Conservation (phyloP, 192 early-diverging fungal species). For the Coemansia sp. region DNA sequence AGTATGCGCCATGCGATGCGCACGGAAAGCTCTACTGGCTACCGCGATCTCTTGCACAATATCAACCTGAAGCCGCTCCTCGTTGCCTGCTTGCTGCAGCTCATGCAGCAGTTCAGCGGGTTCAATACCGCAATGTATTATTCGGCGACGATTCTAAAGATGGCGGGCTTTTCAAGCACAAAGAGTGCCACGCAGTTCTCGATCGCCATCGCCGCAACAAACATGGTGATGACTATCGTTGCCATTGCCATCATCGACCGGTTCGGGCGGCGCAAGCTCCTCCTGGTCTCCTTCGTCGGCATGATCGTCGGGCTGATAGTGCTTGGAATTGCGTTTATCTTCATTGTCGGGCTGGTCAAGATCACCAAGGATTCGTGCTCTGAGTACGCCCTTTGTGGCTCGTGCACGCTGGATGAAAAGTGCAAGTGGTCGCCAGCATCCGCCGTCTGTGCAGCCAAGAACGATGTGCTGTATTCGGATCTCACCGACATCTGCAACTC, state of each 20-base stretch:
- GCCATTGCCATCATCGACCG: conserved; percentile 81
- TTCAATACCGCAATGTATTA: conserved; percentile 81
- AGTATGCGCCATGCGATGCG: conserved; percentile 61
- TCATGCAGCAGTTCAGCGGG: conserved; percentile 75
- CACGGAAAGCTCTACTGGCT: conserved; percentile 46
- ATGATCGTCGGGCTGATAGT: conserved; percentile 48
- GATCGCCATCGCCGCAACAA: conserved; percentile 58
- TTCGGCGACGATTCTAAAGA: conserved; percentile 57
- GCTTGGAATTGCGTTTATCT: conserved; percentile 53
- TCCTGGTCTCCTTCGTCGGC: conserved; percentile 52
- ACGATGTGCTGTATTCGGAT: conserved; percentile 17
- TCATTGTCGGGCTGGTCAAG: conserved; percentile 54
- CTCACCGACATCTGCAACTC: conserved; percentile 40
- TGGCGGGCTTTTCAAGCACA: conserved; percentile 50
- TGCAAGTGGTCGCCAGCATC: conserved; percentile 49
- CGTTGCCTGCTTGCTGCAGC: conserved; percentile 66
- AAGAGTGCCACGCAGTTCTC: conserved; percentile 58
- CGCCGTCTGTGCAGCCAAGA: conserved; percentile 22
- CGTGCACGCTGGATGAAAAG: conserved; percentile 40
- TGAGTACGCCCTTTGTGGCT: conserved; percentile 47
- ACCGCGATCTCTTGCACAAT: conserved; percentile 60
- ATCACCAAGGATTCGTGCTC: conserved; percentile 48
- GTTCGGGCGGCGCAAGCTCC: conserved; percentile 73
- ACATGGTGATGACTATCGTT: conserved; percentile 77
- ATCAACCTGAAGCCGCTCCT: conserved; percentile 62